Conservation (phyloP, 2,329 filamentous ascomycete genomes). For the Pseudocercospora vitis region DNA sequence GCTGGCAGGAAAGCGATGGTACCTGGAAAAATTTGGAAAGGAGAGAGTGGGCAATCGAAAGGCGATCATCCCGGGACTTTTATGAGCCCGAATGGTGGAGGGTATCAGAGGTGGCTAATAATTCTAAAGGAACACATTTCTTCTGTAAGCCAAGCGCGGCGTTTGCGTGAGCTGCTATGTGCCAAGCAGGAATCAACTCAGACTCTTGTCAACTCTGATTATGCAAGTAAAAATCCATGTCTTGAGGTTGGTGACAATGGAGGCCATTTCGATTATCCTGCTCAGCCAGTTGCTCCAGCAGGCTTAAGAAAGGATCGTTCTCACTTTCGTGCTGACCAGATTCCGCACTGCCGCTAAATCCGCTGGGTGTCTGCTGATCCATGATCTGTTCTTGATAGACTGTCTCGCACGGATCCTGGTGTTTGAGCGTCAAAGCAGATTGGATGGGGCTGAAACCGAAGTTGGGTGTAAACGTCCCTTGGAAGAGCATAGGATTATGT, state of each 20-base stretch:
- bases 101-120: constrained; percentile 17
- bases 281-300: constrained; percentile 79
- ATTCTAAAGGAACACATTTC: constrained; percentile 14
- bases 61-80: constrained; percentile 65
- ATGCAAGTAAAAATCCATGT: constrained; percentile 73
- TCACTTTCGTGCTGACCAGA: constrained; percentile 53
- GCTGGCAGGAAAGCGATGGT: constrained; percentile 79
- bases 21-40: constrained; percentile 80
- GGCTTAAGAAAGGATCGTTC: constrained; percentile 76
- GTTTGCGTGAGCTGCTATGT: neutral
- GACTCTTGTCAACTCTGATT: constrained; percentile 18
- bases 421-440: constrained; percentile 12
- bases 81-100: constrained; percentile 39
- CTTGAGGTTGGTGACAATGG: constrained; percentile 61
- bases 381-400: constrained; percentile 28
- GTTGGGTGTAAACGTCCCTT: constrained; percentile 45
- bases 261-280: constrained; percentile 63
- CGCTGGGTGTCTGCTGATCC: constrained; percentile 48
- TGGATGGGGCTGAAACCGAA: constrained; percentile 38
- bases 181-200: neutral
- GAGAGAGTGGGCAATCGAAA: constrained; percentile 74
- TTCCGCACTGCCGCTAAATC: constrained; percentile 42
- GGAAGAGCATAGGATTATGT: constrained; percentile 28
- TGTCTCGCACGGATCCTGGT: constrained; percentile 23
- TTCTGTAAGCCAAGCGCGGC: neutral